Percentiles rank a stretch among this genome's conserved stretches.
Conservation (phyloP, 176 grass and related monocot genomes). For the Rhipidocladum racemiflorum region DNA sequence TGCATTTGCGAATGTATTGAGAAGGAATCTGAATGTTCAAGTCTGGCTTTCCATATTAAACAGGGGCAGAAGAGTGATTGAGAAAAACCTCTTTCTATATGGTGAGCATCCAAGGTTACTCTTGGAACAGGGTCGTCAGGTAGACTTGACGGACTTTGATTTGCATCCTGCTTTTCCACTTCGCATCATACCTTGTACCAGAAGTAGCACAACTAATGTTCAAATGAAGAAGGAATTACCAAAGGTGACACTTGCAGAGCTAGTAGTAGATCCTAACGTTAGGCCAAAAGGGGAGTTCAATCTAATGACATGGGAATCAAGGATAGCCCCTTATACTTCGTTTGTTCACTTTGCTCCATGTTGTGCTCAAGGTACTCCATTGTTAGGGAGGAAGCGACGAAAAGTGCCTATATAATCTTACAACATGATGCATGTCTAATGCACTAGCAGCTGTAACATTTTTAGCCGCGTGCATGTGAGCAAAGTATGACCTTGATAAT, state of each 20-base stretch:
- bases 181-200: neutral
- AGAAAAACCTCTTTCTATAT: neutral
- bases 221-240: neutral
- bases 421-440: too few relatives aligned
- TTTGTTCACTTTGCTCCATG: too few relatives aligned
- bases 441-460: too few relatives aligned
- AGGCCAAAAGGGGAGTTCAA: neutral
- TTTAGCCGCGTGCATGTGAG: too few relatives aligned
- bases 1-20: too few relatives aligned
- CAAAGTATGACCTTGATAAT: too few relatives aligned
- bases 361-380: too few relatives aligned
- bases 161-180: neutral
- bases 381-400: too few relatives aligned
- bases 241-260: neutral
- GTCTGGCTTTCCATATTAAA: too few relatives aligned
- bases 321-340: too few relatives aligned
- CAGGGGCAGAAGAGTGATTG: neutral
- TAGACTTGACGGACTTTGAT: neutral
- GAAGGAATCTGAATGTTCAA: too few relatives aligned
- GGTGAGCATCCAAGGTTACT: neutral
- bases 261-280: neutral
- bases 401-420: too few relatives aligned
- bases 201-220: neutral
- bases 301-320: neutral
- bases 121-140: neutral